Base-by-base conservation (phyloP, 1,284 basidiomycete species). In the Inonotus obliquus region DNA sequence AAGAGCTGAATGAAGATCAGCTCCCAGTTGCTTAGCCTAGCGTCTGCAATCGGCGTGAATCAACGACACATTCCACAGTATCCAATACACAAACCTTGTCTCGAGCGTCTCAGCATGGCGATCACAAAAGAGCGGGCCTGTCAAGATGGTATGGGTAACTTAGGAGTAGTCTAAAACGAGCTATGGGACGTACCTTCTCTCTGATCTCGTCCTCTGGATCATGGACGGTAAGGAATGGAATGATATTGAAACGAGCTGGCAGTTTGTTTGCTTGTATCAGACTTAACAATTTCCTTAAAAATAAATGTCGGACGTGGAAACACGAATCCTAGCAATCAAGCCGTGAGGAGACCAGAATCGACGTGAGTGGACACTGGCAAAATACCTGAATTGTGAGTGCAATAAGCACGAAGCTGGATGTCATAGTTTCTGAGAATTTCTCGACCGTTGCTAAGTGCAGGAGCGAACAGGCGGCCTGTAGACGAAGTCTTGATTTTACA, bases 121-220 rank as follows among this genome's bases (percentile, higher is more conserved):
- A 68, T 65, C 44, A 92, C 76, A 71, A 87, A 91, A 13, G 79
- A 77, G 41, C 79, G 75, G 10, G 87, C 86, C 86, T 89, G 53
- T 0, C 14, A 27, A 23, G 48, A 57, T 4, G 23, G 21, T 23
- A 13, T 23, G 25, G 11, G 3, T 14, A 4, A 25, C 17, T 9
- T 14, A 35, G n/a, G 23, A 44, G 1, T 4, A 44, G 19, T 17
- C 14, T 13, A 23, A 29, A 13, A 56, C 37, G 0, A 44, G 17
- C 23, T 3, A 52, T 7, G 32, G 21, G 27, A 48, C 35, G 63
- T 79, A 86, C 89, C 72, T 80, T 79, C 39, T 72, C 74, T 67
- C 81, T 85, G 38, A 96, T 81, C 63, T 96, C 94, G 27, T 75
- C 74, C 67, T 98, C 96, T 0, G 96, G 96, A 74, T 99, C 97